Percentiles rank a stretch among this genome's conserved stretches.
Evolutionary conservation across 306 rosid genomes (phyloP).

Genomic region (Cicer bijugum): DNA sequence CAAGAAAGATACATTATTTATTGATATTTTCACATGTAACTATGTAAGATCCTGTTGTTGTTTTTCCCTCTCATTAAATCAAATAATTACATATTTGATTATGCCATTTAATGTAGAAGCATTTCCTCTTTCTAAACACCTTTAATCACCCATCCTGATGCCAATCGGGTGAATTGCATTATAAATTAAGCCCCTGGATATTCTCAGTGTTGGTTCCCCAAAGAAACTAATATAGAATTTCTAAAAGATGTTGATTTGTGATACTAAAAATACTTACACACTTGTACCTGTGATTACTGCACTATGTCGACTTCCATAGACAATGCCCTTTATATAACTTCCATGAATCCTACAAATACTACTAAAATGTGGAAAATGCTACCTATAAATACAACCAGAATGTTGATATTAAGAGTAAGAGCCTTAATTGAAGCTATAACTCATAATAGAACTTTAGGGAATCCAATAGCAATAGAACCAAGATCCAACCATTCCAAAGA

Average conservation of each 20-base stretch:
- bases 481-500: conserved; percentile 73
- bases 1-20: conserved; percentile 30
- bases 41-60: not conserved
- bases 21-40: not conserved
- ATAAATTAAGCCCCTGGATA: conserved; percentile 21
- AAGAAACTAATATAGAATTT: conserved; percentile 29
- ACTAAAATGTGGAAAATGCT: conserved; percentile 9
- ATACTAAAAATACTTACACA: not conserved
- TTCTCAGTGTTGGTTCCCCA: conserved; percentile 24
- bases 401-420: conserved; percentile 73
- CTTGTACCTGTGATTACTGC: too few relatives aligned
- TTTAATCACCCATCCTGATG: conserved; percentile 17
- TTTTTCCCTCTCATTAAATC: conserved; percentile 27
- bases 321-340: too few relatives aligned
- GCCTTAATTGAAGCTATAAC: conserved; percentile 57
- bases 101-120: conserved; percentile 3
- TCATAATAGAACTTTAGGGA: conserved; percentile 57
- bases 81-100: not conserved
- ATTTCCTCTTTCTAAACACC: conserved; percentile 25
- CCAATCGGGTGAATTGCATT: conserved; percentile 13
- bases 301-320: too few relatives aligned
- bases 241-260: conserved; percentile 11
- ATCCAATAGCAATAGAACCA: conserved; percentile 69
- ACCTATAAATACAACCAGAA: conserved; percentile 78
- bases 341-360: too few relatives aligned